Conservation (phyloP, 1,139 yeast genomes). For the Candida sanyaensis region DNA sequence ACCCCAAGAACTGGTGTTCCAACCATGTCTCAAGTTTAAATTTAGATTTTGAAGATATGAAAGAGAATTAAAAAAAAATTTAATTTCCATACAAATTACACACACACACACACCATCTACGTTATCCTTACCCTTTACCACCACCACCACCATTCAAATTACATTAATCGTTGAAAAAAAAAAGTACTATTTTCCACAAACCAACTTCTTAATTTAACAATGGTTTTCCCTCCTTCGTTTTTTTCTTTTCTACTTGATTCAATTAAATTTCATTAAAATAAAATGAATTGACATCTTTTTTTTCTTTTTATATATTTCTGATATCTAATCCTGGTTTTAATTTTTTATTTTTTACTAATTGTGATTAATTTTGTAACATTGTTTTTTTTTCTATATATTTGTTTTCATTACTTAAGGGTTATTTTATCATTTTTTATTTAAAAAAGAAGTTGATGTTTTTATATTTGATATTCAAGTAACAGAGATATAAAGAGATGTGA, state of each 20-base stretch:
- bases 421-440: neutral
- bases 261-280: neutral
- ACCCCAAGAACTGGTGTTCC: conserved; percentile 83
- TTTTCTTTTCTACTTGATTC: neutral
- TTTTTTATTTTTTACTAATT: neutral
- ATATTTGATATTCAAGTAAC: no score
- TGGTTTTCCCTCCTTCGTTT: no score
- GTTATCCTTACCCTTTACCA: neutral
- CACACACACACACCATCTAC: no score
- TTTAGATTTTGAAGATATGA: neutral
- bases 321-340: neutral
- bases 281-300: no score
- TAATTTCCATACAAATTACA: neutral
- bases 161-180: neutral
- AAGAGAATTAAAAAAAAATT: no score
- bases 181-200: neutral
- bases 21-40: conserved; percentile 80
- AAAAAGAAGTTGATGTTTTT: neutral
- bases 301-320: no score
- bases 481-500: no score
- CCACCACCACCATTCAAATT: neutral
- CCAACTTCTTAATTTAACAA: neutral
- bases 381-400: neutral
- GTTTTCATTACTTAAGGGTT: neutral
- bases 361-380: neutral